phyloP scores from a whole-genome alignment of 192 early-diverging fungal species.

The Glomus cerebriforme region DNA sequence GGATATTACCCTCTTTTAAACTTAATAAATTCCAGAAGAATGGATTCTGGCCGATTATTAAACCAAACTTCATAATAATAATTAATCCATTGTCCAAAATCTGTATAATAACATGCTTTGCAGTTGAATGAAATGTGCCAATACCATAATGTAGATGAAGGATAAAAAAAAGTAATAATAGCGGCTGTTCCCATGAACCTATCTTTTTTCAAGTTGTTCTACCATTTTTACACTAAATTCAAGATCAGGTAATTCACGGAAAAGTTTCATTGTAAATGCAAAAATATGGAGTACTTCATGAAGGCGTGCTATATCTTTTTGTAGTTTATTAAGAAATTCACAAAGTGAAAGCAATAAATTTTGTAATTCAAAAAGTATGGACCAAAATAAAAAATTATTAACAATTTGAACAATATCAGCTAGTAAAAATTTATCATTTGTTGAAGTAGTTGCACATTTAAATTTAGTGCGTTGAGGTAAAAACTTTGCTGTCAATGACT shows the following conservation, averaged over 20 bases:
- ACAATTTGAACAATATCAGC: neutral
- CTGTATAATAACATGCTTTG: neutral
- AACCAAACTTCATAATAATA: slow-evolving; percentile 23
- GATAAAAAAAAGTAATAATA: neutral
- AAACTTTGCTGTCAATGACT: neutral
- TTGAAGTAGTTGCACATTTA: no score
- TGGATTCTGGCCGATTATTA: neutral
- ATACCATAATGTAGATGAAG: neutral
- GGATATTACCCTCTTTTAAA: slow-evolving; percentile 20
- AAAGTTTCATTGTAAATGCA: no score
- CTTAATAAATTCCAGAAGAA: neutral
- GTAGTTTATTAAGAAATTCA: neutral
- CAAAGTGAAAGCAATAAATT: neutral
- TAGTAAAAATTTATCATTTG: neutral
- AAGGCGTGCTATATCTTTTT: no score
- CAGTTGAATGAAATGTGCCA: neutral
- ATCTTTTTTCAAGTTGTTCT: neutral
- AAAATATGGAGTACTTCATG: no score
- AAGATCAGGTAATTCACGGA: neutral
- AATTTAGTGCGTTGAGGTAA: neutral
- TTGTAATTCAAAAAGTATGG: neutral
- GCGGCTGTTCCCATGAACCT: neutral
- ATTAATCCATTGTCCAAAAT: slow-evolving; percentile 2
- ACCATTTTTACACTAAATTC: neutral
- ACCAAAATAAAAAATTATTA: neutral